Evolutionary conservation across 805 yeast genomes (phyloP), one percentile per base, ranked within the genome.

Genomic region (Cyberlindnera americana): DNA sequence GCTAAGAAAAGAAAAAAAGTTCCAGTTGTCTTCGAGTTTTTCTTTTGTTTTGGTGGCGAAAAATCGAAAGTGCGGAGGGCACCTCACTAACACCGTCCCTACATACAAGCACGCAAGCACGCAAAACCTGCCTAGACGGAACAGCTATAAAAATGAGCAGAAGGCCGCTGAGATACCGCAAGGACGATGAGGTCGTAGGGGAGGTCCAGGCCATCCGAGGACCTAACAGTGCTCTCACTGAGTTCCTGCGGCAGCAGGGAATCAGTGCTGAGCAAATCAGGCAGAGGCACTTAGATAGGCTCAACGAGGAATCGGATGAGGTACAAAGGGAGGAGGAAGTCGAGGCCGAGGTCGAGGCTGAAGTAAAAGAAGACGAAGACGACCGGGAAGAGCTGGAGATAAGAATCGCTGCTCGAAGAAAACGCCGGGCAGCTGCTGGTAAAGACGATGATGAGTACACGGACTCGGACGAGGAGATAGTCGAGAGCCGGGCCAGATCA

Each of bases 191-290:
- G 35, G 43, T 29, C 5, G 41, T 35, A 5, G 50, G 47, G 11
- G 56, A 44, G 17, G 50, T 48, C 17, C 47, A 53, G n/a, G 57
- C 59, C 3, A 65, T 69, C 41, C 61, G 66, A 44, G 75, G 75
- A 1, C 75, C 95, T 32, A 87, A 86, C 65, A 83, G 95, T 50
- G 97, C 97, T 0, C 67, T 90, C 49, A 90, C 96, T 0, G 93
- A 85, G 61, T 90, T 90, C 54, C 70, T 90, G 44, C 70, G 89
- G 35, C 87, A 83, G 41, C 95, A 89, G 61, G 97, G 97, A 25
- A 90, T 90, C 63, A 83, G 69, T 54, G 88, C 96, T 1, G 88
- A 80, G 41, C 79, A 77, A 29, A 88, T 88, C 57, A 70, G 89
- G 54, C 65, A 65, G 35, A 57, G 71, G 42, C 71, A 67, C 59